Evolutionary conservation across 2,329 filamentous ascomycete species (phyloP).

Genomic region (Beauveria bassiana): DNA sequence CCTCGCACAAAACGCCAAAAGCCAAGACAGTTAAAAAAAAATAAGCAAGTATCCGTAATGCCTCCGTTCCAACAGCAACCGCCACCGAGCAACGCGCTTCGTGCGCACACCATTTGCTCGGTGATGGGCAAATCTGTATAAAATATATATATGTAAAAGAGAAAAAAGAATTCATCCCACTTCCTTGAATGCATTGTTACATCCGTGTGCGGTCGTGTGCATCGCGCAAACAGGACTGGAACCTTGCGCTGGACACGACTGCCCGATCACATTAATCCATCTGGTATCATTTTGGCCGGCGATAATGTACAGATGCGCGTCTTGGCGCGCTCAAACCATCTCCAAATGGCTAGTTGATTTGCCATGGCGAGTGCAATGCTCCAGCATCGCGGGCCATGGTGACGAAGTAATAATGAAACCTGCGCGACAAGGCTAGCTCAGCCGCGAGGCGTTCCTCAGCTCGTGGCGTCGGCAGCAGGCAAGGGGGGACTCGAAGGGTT

Average conservation of each 20-base stretch:
- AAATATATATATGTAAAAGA: background rate
- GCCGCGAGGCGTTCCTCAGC: conserved; percentile 19
- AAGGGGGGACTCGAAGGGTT: conserved; percentile 20
- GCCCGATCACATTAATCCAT: background rate
- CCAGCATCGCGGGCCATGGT: conserved; percentile 1
- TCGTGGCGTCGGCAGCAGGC: conserved; percentile 26
- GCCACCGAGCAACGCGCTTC: background rate
- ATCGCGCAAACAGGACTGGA: conserved; percentile 7
- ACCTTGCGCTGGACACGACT: background rate
- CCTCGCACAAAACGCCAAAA: conserved; percentile 3
- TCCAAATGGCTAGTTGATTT: background rate
- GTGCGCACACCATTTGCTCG: background rate
- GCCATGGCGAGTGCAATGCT: background rate
- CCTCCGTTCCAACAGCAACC: background rate
- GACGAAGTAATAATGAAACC: background rate
- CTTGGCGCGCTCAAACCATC: background rate
- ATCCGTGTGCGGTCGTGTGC: background rate
- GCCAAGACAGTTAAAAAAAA: background rate
- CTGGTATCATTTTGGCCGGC: conserved; percentile 1
- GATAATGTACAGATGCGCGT: conserved; percentile 10
- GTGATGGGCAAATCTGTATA: background rate
- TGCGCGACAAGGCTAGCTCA: conserved; percentile 2
- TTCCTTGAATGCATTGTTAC: background rate
- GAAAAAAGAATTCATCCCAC: conserved; percentile 1
- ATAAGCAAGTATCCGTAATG: background rate